phyloP scores from a whole-genome alignment of 768 basidiomycete genomes.

The Xanthoconium stramineum region DNA sequence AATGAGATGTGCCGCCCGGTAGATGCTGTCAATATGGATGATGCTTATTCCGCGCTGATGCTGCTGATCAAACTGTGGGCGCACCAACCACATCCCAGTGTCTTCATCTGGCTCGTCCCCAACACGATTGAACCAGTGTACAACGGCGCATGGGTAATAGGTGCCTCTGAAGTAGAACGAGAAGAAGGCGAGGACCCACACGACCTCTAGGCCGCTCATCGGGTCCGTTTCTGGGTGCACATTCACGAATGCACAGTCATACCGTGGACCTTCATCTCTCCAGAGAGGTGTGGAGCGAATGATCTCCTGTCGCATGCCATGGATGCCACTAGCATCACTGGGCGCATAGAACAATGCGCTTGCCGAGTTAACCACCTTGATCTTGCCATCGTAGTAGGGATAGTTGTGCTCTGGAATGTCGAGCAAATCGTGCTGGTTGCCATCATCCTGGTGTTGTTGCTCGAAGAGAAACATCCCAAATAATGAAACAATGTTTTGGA shows the following conservation, averaged over 20 bases:
- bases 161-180: conserved; percentile 10
- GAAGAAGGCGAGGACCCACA: conserved; percentile 19
- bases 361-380: background rate
- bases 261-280: background rate
- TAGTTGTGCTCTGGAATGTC: background rate
- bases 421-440: background rate
- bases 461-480: background rate
- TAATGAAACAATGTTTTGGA: too few relatives aligned
- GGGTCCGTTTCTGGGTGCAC: background rate
- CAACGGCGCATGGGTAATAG: conserved; percentile 17
- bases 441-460: background rate
- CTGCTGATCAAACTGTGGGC: conserved; percentile 1
- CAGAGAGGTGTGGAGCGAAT: background rate
- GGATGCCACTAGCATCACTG: background rate
- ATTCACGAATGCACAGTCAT: conserved; percentile 25
- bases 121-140: conserved; percentile 21
- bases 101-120: conserved; percentile 20
- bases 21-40: background rate
- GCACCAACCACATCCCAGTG: conserved; percentile 31
- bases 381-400: background rate
- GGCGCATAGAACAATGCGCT: background rate
- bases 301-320: background rate
- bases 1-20: background rate
- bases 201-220: conserved; percentile 20
- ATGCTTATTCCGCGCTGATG: background rate